Percentiles rank a stretch among this genome's conserved stretches.
Conservation (phyloP, 1,284 basidiomycete genomes). For the Papiliotrema nemorosa region DNA sequence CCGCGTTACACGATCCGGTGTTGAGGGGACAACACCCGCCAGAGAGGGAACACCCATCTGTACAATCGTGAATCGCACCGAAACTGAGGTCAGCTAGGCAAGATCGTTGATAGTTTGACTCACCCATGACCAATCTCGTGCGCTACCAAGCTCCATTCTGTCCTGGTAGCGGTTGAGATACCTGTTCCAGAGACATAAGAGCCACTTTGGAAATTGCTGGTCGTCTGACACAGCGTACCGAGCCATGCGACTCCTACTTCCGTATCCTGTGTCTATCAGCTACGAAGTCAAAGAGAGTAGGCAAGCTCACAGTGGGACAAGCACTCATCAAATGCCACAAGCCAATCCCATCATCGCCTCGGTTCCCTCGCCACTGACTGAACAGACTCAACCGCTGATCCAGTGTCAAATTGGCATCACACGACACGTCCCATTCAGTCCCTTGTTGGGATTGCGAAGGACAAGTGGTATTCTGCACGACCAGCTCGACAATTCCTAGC, state of each 20-base stretch:
- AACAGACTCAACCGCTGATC: constrained; percentile 74
- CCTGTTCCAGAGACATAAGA: constrained; percentile 73
- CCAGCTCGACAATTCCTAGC: constrained; percentile 70
- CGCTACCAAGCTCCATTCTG: constrained; percentile 68
- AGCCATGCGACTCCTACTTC: constrained; percentile 92
- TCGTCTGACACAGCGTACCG: constrained; percentile 66
- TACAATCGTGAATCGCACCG: constrained; percentile 50
- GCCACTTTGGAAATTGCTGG: constrained; percentile 53
- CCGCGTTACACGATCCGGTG: constrained; percentile 62
- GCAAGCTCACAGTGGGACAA: constrained; percentile 67
- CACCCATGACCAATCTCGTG: constrained; percentile 68
- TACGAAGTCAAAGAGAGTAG: neutral
- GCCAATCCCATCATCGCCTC: constrained; percentile 65
- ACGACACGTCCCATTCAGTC: constrained; percentile 53
- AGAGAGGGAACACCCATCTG: constrained; percentile 59
- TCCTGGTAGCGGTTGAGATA: constrained; percentile 65
- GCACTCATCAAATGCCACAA: constrained; percentile 90
- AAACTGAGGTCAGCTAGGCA: constrained; percentile 3
- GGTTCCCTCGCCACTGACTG: constrained; percentile 74
- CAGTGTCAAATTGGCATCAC: constrained; percentile 54
- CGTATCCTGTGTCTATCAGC: constrained; percentile 21
- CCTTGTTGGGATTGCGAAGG: constrained; percentile 51
- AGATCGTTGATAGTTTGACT: constrained; percentile 5
- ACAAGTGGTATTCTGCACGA: constrained; percentile 47
- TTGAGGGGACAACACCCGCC: constrained; percentile 69